Base-by-base conservation (phyloP, 371 early-diverging fungal genomes). In the Zopfochytrium polystomum region DNA sequence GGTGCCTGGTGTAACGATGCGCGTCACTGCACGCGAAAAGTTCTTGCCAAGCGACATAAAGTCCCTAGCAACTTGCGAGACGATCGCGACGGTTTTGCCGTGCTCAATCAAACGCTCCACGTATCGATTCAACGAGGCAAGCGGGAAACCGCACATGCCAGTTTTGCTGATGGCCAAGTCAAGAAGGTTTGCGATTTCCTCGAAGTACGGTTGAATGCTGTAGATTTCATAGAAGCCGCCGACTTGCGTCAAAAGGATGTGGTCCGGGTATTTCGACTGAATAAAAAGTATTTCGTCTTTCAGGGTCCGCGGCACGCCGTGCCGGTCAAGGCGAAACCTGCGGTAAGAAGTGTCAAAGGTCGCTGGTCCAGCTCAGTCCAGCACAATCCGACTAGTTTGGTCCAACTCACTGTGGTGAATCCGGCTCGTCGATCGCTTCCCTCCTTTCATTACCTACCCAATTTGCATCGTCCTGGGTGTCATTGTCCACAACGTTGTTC, bases 1-100 rank as follows among this genome's bases (percentile, higher is more conserved):
- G 0, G 96, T 93, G 0, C 95, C 96, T 0, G 93, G 90, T 0
- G 95, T 93, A 47, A 92, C 82, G 38, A 93, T 87, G 2, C 94
- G 69, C 3, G 87, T 83, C 22, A 96, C 86, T 25, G 75, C 77
- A 20, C 95, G 77, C 11, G 81, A 72, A 52, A 90, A 66, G 71
- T 58, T 78, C 77, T 65, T 75, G 67, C 38, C 55, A 58, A 20
- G 67, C 23, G 52, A 52, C 30, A 38, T 27, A 6, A 20, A 22
- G 49, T 65, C 69, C 18, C 50, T 47, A 7, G 34, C 32, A n/a
- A 77, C 80, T 69, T 96, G 95, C 53, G 93, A 92, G 57, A 90
- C 92, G 15, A 96, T 65, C 0, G 92, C 95, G 1, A 96, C 92
- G 26, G 86, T 82, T 45, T 82, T 74, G 7, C 84, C 84, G 35